phyloP scores from a whole-genome alignment of 257 asterid genomes.

The Nicotiana undulata region DNA sequence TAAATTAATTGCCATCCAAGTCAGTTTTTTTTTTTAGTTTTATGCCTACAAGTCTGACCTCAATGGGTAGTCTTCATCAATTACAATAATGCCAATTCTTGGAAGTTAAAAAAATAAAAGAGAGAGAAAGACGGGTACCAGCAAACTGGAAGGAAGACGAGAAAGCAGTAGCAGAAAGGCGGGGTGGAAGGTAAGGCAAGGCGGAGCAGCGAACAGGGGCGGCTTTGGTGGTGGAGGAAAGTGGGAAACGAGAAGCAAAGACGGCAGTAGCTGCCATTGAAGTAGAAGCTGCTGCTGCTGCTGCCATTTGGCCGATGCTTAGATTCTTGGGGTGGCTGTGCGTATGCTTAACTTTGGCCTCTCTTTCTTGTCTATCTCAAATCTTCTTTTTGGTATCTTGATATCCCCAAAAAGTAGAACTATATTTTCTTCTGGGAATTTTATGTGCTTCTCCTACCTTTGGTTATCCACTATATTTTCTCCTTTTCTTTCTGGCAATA shows the following conservation, averaged over 20 bases:
- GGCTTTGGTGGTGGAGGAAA: slow-evolving; percentile 16
- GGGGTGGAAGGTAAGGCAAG: slow-evolving; percentile 49
- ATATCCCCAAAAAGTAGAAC: neutral
- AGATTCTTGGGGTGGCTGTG: neutral
- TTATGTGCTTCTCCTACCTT: slow-evolving; percentile 15
- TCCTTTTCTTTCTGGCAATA: slow-evolving; percentile 11
- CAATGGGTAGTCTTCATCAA: neutral
- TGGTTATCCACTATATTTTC: slow-evolving; percentile 35
- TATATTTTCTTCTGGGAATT: neutral
- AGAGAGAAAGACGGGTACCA: slow-evolving; percentile 32
- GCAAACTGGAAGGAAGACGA: slow-evolving; percentile 41
- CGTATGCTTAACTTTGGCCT: slow-evolving; percentile 29
- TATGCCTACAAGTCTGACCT: neutral
- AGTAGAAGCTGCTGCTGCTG: slow-evolving; percentile 88
- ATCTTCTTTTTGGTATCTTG: slow-evolving; percentile 3
- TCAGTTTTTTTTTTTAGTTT: neutral
- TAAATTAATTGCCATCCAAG: neutral
- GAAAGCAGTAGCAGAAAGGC: slow-evolving; percentile 21
- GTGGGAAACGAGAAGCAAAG: slow-evolving; percentile 45
- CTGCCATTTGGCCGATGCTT: slow-evolving; percentile 38
- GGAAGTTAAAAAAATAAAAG: neutral
- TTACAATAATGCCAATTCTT: neutral
- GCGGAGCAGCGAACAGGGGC: slow-evolving; percentile 34
- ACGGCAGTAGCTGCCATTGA: slow-evolving; percentile 91
- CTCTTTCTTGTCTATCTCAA: slow-evolving; percentile 28